Conservation (phyloP, 306 rosid genomes). For the Herpetospermum pedunculosum region DNA sequence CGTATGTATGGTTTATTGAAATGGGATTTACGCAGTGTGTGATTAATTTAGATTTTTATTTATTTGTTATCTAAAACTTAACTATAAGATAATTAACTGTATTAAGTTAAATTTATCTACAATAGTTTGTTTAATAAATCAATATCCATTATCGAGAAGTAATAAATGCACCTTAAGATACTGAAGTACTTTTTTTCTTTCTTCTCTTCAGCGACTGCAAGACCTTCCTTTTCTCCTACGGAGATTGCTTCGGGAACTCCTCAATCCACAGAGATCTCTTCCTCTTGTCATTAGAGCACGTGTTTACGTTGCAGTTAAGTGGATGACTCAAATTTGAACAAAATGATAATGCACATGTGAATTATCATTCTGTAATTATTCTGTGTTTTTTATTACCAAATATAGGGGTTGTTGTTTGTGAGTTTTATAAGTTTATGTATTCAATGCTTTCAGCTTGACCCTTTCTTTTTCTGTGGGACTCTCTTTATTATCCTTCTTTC, state of each 20-base stretch:
- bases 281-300: slow-evolving; percentile 78
- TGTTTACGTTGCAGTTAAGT: slow-evolving; percentile 54
- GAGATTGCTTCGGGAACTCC: slow-evolving; percentile 53
- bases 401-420: too few relatives aligned
- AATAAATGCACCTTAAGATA: not conserved
- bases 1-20: not conserved
- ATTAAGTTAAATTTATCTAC: not conserved
- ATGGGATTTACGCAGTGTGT: not conserved
- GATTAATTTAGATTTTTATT: not conserved
- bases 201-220: slow-evolving; percentile 37
- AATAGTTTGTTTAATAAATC: not conserved
- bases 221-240: slow-evolving; percentile 80
- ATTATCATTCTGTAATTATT: not conserved
- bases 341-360: too few relatives aligned
- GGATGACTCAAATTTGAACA: not conserved
- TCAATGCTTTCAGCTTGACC: not conserved
- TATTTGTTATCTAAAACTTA: not conserved
- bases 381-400: too few relatives aligned
- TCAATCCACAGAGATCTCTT: slow-evolving; percentile 66
- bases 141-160: not conserved
- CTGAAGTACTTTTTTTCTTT: not conserved
- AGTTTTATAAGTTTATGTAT: not conserved
- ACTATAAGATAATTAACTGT: too few relatives aligned
- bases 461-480: not conserved
- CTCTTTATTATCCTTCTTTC: not conserved